Conservation (phyloP, 2,329 filamentous ascomycete genomes). For the Pochonia chlamydosporia region DNA sequence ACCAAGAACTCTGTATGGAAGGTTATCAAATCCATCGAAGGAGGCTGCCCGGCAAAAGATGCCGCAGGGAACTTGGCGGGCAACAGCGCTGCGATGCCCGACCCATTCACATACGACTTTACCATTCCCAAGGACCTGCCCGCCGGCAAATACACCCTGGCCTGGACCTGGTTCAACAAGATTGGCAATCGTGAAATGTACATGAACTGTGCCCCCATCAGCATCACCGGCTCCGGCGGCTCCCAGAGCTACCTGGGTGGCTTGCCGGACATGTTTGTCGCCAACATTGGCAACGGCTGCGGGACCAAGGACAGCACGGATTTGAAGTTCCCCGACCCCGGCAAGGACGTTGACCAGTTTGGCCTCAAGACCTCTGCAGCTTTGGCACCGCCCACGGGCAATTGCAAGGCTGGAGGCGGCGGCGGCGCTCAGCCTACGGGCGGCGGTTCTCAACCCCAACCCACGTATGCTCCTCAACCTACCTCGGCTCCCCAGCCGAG, state of each 20-base stretch:
- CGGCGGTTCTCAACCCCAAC: neutral
- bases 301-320: slow-evolving; percentile 43
- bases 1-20: slow-evolving; percentile 68
- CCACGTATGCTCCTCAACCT: neutral
- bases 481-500: neutral
- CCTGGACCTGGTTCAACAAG: slow-evolving; percentile 95
- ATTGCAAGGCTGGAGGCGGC: slow-evolving; percentile 14
- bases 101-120: slow-evolving; percentile 60
- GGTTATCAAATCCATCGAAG: slow-evolving; percentile 82
- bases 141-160: slow-evolving; percentile 71
- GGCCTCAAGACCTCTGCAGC: slow-evolving; percentile 29
- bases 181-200: slow-evolving; percentile 94
- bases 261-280: slow-evolving; percentile 67
- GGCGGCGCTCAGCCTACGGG: slow-evolving; percentile 11
- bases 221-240: slow-evolving; percentile 50
- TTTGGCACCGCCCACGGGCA: slow-evolving; percentile 18
- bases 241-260: slow-evolving; percentile 46
- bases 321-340: slow-evolving; percentile 57
- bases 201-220: slow-evolving; percentile 86
- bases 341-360: slow-evolving; percentile 45
- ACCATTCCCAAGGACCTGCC: slow-evolving; percentile 66
- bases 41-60: slow-evolving; percentile 69
- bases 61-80: slow-evolving; percentile 51
- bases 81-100: slow-evolving; percentile 27
- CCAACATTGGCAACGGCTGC: slow-evolving; percentile 56